These are phyloP conservation scores for Hypericum perforatum DNA, from an alignment of 345 rosid species.

Conservation along the genomic window DNA sequence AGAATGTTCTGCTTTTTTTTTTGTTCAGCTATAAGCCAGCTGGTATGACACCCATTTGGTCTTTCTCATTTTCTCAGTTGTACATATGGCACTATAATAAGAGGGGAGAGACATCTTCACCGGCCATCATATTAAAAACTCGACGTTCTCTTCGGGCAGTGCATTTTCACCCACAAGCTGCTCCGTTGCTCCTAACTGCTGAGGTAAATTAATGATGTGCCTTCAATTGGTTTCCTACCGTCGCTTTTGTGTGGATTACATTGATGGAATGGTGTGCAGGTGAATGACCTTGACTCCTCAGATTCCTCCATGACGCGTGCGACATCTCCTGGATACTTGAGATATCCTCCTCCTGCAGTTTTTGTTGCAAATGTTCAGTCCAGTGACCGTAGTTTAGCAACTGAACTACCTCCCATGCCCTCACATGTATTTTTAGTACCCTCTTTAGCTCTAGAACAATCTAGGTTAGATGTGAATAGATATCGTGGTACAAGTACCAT, in stretches of 20 bases:
- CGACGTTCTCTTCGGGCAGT: slow-evolving; percentile 67
- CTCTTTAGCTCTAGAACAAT: slow-evolving; percentile 36
- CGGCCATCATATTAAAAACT: slow-evolving; percentile 49
- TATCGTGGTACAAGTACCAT: slow-evolving; percentile 29
- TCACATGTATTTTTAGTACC: slow-evolving; percentile 41
- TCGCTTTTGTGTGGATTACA: slow-evolving; percentile 20
- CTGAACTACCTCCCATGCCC: slow-evolving; percentile 47
- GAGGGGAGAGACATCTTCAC: slow-evolving; percentile 55
- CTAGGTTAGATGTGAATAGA: slow-evolving; percentile 31
- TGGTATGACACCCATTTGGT: background rate
- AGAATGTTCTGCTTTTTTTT: background rate
- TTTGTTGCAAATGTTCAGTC: slow-evolving; percentile 45
- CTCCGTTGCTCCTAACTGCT: slow-evolving; percentile 68
- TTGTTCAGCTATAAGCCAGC: background rate
- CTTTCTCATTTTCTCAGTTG: slow-evolving; percentile 27
- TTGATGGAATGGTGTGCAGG: slow-evolving; percentile 43
- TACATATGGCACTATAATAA: slow-evolving; percentile 65
- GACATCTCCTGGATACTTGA: slow-evolving; percentile 54
- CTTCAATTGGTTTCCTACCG: slow-evolving; percentile 16
- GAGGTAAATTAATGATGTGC: slow-evolving; percentile 36
- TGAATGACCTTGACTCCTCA: slow-evolving; percentile 69
- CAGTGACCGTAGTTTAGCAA: slow-evolving; percentile 31
- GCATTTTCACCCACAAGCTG: slow-evolving; percentile 66
- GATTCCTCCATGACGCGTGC: slow-evolving; percentile 57
- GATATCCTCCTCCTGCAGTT: slow-evolving; percentile 55